A percentile compares a stretch with the other conserved stretches of the same genome.
Evolutionary conservation across 1,139 yeast species (phyloP).

Genomic region (Kurtzmaniella quercitrusa): DNA sequence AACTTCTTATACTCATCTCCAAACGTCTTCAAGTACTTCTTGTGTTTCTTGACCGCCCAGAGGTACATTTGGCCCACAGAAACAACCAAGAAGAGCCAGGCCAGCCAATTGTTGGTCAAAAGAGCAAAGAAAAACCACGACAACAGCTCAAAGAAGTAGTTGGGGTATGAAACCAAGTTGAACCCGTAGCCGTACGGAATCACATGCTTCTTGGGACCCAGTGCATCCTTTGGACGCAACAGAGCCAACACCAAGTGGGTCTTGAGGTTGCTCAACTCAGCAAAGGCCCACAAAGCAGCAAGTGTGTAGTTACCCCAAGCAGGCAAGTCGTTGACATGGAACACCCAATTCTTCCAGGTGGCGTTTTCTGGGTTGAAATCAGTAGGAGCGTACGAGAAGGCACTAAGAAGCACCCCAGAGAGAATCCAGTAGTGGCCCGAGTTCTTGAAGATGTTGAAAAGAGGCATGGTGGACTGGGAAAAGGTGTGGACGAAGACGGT

Average conservation of each 20-base stretch:
- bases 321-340: slow-evolving; percentile 31
- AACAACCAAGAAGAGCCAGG: slow-evolving; percentile 64
- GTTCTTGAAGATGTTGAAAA: slow-evolving; percentile 81
- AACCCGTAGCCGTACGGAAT: slow-evolving; percentile 48
- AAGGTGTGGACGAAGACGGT: slow-evolving; percentile 80
- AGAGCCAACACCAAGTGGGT: slow-evolving; percentile 61
- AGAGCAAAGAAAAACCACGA: slow-evolving; percentile 70
- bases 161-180: slow-evolving; percentile 60
- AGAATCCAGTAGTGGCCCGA: slow-evolving; percentile 88
- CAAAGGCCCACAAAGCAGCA: slow-evolving; percentile 52
- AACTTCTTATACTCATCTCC: slow-evolving; percentile 71
- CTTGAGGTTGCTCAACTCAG: slow-evolving; percentile 68
- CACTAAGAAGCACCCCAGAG: slow-evolving; percentile 70
- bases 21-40: slow-evolving; percentile 62
- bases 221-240: slow-evolving; percentile 35
- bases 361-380: slow-evolving; percentile 11
- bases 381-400: slow-evolving; percentile 63
- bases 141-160: slow-evolving; percentile 82
- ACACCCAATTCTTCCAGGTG: slow-evolving; percentile 17
- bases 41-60: slow-evolving; percentile 77
- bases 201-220: slow-evolving; percentile 21
- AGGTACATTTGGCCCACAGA: slow-evolving; percentile 74
- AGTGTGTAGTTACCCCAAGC: slow-evolving; percentile 22
- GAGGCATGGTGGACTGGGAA: slow-evolving; percentile 89
- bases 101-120: slow-evolving; percentile 73